phyloP scores from a whole-genome alignment of 2,329 filamentous ascomycete species.

The Ambrosiella beaveri region DNA sequence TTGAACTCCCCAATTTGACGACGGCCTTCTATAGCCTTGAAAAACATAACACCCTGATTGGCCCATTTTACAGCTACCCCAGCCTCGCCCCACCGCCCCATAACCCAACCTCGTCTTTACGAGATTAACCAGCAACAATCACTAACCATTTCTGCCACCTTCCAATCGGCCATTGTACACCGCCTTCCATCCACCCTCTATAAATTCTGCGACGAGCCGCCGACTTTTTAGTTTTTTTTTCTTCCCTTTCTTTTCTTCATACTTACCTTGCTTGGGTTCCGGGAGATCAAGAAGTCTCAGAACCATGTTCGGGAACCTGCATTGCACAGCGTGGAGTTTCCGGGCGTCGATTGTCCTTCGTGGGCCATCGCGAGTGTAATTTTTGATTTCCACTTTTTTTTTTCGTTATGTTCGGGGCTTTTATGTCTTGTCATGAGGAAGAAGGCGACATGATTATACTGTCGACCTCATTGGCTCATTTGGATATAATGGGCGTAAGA shows the following conservation, averaged over 20 bases:
- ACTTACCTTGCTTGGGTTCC: constrained; percentile 14
- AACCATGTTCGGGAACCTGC: constrained; percentile 13
- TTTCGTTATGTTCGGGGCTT: constrained; percentile 10
- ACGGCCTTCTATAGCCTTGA: too few relatives aligned
- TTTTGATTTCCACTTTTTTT: constrained; percentile 11
- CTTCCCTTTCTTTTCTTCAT: constrained; percentile 11
- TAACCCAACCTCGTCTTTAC: background rate
- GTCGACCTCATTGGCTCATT: too few relatives aligned
- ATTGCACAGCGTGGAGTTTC: constrained; percentile 14
- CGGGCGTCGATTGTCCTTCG: constrained; percentile 14
- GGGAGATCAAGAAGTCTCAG: constrained; percentile 13
- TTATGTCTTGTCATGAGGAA: constrained; percentile 11
- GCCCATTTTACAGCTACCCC: background rate
- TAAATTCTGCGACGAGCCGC: constrained; percentile 6
- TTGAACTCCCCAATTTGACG: too few relatives aligned
- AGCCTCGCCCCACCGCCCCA: background rate
- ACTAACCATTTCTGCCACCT: background rate
- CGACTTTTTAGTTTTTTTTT: constrained; percentile 4
- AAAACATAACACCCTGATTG: too few relatives aligned
- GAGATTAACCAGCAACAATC: background rate
- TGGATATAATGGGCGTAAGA: too few relatives aligned
- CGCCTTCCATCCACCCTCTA: background rate
- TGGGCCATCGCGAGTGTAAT: constrained; percentile 14
- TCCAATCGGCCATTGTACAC: background rate
- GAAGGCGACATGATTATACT: constrained; percentile 1